Evolutionary conservation across 2,329 filamentous ascomycete genomes (phyloP).

Genomic region (Paraphoma chrysanthemicola): DNA sequence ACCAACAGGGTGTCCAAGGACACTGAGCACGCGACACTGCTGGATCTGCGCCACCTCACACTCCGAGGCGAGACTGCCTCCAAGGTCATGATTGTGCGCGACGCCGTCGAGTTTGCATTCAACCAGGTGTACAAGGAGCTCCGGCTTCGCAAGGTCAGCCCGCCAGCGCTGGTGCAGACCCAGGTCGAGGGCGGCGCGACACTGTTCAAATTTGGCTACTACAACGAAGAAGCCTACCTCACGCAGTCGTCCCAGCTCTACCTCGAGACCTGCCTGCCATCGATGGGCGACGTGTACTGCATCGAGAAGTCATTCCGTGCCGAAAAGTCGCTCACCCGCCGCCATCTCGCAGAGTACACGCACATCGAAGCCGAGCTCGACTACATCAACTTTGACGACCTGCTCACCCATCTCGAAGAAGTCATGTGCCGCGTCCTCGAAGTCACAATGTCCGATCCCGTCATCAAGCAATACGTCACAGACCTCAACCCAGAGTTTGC

Average conservation of each 20-base stretch:
- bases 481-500: slow-evolving; percentile 91
- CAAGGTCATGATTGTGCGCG: slow-evolving; percentile 86
- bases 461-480: slow-evolving; percentile 75
- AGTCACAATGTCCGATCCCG: slow-evolving; percentile 74
- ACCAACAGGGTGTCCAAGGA: slow-evolving; percentile 79
- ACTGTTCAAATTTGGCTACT: slow-evolving; percentile 88
- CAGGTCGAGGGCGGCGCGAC: slow-evolving; percentile 93
- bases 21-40: slow-evolving; percentile 74
- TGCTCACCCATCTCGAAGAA: slow-evolving; percentile 85
- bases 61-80: slow-evolving; percentile 84
- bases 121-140: slow-evolving; percentile 78
- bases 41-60: slow-evolving; percentile 83
- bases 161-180: slow-evolving; percentile 91
- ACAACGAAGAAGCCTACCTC: slow-evolving; percentile 87
- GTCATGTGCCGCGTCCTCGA: slow-evolving; percentile 88
- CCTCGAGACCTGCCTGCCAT: slow-evolving; percentile 91
- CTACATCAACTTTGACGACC: slow-evolving; percentile 90
- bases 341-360: slow-evolving; percentile 94
- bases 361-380: slow-evolving; percentile 97
- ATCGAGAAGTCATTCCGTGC: slow-evolving; percentile 99
- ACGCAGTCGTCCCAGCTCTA: slow-evolving; percentile 98
- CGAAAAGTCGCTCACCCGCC: slow-evolving; percentile 92
- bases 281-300: slow-evolving; percentile 93
- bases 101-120: slow-evolving; percentile 82
- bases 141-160: slow-evolving; percentile 81